Evolutionary conservation across 768 basidiomycete species (phyloP), one percentile per base, ranked within the genome.

Genomic region (Sutorius australiensis): DNA sequence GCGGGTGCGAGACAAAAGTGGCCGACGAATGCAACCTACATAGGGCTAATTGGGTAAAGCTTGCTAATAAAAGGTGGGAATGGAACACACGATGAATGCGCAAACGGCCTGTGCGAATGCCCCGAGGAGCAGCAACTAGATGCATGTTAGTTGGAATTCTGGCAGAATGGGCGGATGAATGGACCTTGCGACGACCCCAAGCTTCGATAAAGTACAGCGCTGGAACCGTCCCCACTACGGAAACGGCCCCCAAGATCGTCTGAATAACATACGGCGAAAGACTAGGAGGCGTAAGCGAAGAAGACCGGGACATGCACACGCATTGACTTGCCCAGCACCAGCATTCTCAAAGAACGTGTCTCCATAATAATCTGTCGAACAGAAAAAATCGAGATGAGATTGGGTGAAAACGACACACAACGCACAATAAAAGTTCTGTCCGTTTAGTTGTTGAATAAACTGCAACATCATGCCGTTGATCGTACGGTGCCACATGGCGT

Each of bases 381-480:
- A 40, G 51, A 19, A 33, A 7, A 41, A 32, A n/a, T 24, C 24
- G 24, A 46, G 65, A 12, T 57, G 13, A 30, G 44, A 24, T 66
- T 67, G 13, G 40, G 13, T 21, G 33, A 11, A 7, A 27, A 24
- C 3, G 46, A 30, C 42, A 10, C 21, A 6, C 27, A 40, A 67
- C 80, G 56, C 56, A 86, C 86, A 87, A 67, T 86, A 87, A 69
- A 88, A 89, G 65, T 87, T 89, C 67, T 91, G 87, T 13, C 87
- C 87, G 53, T 89, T 87, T 30, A 90, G 68, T 59, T 90, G 87
- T 58, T 90, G 87, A 48, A 91, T 81, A 62, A 89, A 89, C 58
- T 88, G 87, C 40, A 88, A 67, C 83, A 88, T 87, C 83, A 88
- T 87, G n/a, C 88, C 87, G 54, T 89, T 89, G 32, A 74, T 65